Conservation (phyloP, 495 filamentous ascomycete genomes). For the Darksidea phi region DNA sequence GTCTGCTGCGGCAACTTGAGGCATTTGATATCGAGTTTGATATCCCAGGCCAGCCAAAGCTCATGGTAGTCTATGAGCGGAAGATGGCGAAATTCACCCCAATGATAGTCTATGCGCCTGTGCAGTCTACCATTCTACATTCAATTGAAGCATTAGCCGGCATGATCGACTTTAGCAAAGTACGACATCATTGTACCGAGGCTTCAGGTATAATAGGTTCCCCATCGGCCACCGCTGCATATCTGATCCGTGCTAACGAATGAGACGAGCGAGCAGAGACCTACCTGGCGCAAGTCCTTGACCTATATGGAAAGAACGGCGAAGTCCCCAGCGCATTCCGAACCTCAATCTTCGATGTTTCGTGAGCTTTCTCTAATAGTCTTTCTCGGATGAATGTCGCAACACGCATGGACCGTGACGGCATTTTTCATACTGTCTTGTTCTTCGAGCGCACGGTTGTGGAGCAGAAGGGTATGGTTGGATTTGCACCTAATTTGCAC, state of each 20-base stretch:
- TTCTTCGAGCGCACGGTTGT: not conserved
- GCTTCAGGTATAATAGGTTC: slow-evolving; percentile 48
- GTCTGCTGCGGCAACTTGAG: slow-evolving; percentile 33
- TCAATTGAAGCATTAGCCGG: slow-evolving; percentile 51
- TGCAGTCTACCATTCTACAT: slow-evolving; percentile 41
- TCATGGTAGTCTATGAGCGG: slow-evolving; percentile 20
- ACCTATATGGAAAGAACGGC: not conserved
- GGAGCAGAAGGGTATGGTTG: slow-evolving; percentile 1
- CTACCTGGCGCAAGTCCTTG: slow-evolving; percentile 5
- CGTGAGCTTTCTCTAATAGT: slow-evolving; percentile 9
- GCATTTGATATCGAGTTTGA: slow-evolving; percentile 28
- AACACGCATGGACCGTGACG: not conserved
- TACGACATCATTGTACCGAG: slow-evolving; percentile 45
- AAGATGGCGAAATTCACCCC: slow-evolving; percentile 42
- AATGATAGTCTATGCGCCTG: slow-evolving; percentile 34
- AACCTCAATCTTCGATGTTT: slow-evolving; percentile 8
- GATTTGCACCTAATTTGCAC: not conserved
- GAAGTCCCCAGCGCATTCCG: slow-evolving; percentile 24
- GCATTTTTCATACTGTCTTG: too few relatives aligned
- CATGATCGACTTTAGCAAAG: slow-evolving; percentile 45
- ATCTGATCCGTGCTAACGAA: slow-evolving; percentile 42
- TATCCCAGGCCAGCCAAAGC: slow-evolving; percentile 29
- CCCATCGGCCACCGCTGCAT: slow-evolving; percentile 50
- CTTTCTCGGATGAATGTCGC: not conserved
- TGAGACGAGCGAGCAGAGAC: slow-evolving; percentile 46